Percentiles rank a stretch among this genome's conserved stretches.
These are phyloP conservation scores for Barnettozyma sp. DNA, from an alignment of 805 yeast species.

Conservation along the genomic window DNA sequence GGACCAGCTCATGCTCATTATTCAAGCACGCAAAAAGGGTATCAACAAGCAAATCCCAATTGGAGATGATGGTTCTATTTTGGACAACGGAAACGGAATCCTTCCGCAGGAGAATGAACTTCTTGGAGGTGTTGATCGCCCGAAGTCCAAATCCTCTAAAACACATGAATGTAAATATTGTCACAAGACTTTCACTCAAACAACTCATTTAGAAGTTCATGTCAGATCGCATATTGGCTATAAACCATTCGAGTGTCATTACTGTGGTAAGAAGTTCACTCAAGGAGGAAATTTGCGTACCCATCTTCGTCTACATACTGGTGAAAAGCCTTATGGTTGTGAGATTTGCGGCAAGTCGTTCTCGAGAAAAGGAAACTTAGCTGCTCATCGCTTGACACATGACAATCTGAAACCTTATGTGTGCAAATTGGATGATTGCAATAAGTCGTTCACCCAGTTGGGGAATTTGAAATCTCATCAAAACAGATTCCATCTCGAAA, in stretches of 20 bases:
- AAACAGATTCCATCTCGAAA: conserved; percentile 74
- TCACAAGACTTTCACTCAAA: conserved; percentile 72
- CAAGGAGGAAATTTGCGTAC: conserved; percentile 89
- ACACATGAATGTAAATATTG: conserved; percentile 73
- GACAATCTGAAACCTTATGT: conserved; percentile 69
- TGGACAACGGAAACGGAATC: conserved; percentile 45
- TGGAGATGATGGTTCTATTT: conserved; percentile 62
- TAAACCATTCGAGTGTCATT: conserved; percentile 75
- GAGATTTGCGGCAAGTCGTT: conserved; percentile 68
- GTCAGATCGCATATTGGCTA: conserved; percentile 81
- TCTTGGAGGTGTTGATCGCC: conserved; percentile 77
- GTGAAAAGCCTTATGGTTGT: conserved; percentile 86
- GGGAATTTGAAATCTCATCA: conserved; percentile 94
- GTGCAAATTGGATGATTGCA: conserved; percentile 77
- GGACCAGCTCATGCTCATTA: conserved; percentile 84
- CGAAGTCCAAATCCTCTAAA: conserved; percentile 38
- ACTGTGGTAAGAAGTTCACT: conserved; percentile 75
- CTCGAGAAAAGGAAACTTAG: conserved; percentile 86
- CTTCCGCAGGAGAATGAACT: conserved; percentile 55
- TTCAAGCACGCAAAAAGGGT: conserved; percentile 81
- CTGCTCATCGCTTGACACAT: conserved; percentile 82
- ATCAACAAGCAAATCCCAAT: conserved; percentile 56
- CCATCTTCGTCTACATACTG: conserved; percentile 80
- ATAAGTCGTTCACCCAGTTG: conserved; percentile 80
- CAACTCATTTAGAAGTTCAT: conserved; percentile 90